These are phyloP conservation scores for Aspergillus latus DNA, from an alignment of 2,329 filamentous ascomycete species.

Conservation along the genomic window DNA sequence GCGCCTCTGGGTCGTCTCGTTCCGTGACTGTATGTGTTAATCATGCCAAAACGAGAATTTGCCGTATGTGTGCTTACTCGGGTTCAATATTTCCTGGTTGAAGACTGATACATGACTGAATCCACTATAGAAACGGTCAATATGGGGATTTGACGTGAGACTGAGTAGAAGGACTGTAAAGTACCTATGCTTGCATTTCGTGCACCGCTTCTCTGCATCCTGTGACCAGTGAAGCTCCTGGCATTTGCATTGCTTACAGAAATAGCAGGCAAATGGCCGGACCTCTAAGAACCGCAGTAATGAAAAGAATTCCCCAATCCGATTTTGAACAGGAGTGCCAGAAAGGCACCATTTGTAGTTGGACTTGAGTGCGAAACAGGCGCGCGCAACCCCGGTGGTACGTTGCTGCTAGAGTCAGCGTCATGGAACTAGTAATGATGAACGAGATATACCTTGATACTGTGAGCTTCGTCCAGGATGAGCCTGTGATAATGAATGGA, in stretches of 20 bases:
- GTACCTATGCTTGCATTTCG: constrained; percentile 61
- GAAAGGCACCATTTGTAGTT: constrained; percentile 94
- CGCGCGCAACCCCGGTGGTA: constrained; percentile 87
- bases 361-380: constrained; percentile 86
- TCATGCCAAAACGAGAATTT: constrained; percentile 23
- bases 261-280: constrained; percentile 85
- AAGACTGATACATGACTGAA: constrained; percentile 77
- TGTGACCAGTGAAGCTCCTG: constrained; percentile 81
- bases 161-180: constrained; percentile 8
- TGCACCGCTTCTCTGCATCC: constrained; percentile 70
- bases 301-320: constrained; percentile 96
- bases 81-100: constrained; percentile 92
- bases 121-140: constrained; percentile 40
- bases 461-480: constrained; percentile 93
- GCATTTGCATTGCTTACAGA: constrained; percentile 85
- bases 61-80: constrained; percentile 44
- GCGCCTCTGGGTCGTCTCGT: constrained; percentile 52
- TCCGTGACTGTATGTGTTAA: constrained; percentile 51
- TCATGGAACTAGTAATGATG: neutral
- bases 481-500: constrained; percentile 83
- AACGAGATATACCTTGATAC: constrained; percentile 66
- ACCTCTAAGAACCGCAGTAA: constrained; percentile 88
- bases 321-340: constrained; percentile 92
- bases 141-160: constrained; percentile 1
- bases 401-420: constrained; percentile 47